These are phyloP conservation scores for Cercospora nicotianae DNA, from an alignment of 2,329 filamentous ascomycete genomes.

Conservation along the genomic window DNA sequence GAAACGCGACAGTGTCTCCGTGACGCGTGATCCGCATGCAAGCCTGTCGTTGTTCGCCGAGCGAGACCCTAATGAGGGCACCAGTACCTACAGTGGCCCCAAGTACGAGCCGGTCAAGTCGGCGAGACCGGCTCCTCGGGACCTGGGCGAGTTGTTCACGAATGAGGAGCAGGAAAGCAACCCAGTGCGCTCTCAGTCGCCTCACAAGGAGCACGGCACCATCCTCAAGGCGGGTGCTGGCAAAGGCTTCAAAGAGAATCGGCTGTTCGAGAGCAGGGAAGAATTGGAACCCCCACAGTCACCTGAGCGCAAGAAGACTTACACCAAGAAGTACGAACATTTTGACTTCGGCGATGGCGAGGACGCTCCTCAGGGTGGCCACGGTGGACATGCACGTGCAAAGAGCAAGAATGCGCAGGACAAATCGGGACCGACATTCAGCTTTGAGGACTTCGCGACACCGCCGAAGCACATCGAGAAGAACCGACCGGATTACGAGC, in stretches of 20 bases:
- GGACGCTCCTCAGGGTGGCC: slow-evolving; percentile 36
- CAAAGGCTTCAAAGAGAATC: slow-evolving; percentile 54
- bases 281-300: slow-evolving; percentile 39
- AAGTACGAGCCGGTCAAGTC: slow-evolving; percentile 65
- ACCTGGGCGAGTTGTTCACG: slow-evolving; percentile 69
- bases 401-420: slow-evolving; percentile 34
- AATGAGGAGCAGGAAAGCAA: slow-evolving; percentile 46
- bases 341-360: slow-evolving; percentile 75
- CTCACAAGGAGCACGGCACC: slow-evolving; percentile 40
- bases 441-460: slow-evolving; percentile 83
- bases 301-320: slow-evolving; percentile 57
- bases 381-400: slow-evolving; percentile 26
- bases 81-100: slow-evolving; percentile 47
- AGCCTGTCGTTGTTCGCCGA: slow-evolving; percentile 73
- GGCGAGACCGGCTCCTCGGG: slow-evolving; percentile 67
- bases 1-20: slow-evolving; percentile 36
- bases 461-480: slow-evolving; percentile 72
- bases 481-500: slow-evolving; percentile 66
- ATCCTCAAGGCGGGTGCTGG: slow-evolving; percentile 52
- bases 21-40: slow-evolving; percentile 56
- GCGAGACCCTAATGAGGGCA: slow-evolving; percentile 61
- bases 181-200: slow-evolving; percentile 33
- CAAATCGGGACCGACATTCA: slow-evolving; percentile 68
- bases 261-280: slow-evolving; percentile 60
- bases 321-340: slow-evolving; percentile 80